Evolutionary conservation across 2,329 filamentous ascomycete species (phyloP).

Genomic region (Didymella pinodella): DNA sequence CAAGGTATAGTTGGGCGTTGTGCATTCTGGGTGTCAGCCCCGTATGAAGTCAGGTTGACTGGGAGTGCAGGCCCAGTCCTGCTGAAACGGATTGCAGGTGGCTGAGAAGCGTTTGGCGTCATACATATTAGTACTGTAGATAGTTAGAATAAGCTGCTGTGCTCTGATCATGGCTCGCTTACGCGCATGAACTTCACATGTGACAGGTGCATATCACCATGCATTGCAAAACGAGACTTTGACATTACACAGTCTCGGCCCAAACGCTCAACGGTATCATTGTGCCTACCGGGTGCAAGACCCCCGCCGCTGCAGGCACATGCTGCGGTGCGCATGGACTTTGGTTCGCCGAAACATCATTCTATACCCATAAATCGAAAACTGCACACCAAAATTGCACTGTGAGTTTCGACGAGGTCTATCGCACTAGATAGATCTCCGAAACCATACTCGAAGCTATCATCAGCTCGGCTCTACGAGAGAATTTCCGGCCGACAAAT

Average conservation of each 20-base stretch:
- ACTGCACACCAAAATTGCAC: neutral
- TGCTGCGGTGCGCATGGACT: too few relatives aligned
- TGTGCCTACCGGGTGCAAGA: too few relatives aligned
- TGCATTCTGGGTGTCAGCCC: constrained; percentile 6
- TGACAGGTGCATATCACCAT: neutral
- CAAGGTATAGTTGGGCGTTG: constrained; percentile 10
- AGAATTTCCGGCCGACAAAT: too few relatives aligned
- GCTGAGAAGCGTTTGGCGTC: neutral
- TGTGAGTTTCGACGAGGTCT: neutral
- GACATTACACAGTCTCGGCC: too few relatives aligned
- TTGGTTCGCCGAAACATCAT: too few relatives aligned
- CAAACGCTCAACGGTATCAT: too few relatives aligned
- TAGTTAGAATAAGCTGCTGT: constrained; percentile 1
- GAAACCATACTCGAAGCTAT: neutral
- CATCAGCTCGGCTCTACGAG: neutral
- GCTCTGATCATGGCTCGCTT: neutral
- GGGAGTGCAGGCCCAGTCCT: constrained; percentile 45
- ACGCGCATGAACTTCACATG: neutral
- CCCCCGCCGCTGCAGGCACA: too few relatives aligned
- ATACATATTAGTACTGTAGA: constrained; percentile 9
- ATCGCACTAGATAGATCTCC: neutral
- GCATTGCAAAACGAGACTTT: too few relatives aligned
- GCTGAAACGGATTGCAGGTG: neutral
- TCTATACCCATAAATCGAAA: neutral
- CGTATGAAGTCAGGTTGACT: constrained; percentile 19